A percentile compares a stretch with the other conserved stretches of the same genome.
phyloP scores from a whole-genome alignment of 495 filamentous ascomycete genomes.

The Xylaria bambusicola region DNA sequence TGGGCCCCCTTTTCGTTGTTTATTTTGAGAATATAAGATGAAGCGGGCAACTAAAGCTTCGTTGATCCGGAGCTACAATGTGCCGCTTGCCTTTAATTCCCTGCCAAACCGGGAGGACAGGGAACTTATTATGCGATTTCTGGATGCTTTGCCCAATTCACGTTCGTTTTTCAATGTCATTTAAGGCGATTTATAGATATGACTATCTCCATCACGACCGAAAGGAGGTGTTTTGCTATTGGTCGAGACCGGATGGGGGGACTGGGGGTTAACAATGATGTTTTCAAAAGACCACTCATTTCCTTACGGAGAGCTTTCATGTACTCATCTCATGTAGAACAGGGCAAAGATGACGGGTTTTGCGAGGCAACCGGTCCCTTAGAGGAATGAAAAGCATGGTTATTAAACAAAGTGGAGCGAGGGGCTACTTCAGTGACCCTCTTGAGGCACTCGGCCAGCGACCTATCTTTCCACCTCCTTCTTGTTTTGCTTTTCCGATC shows the following conservation, averaged over 20 bases:
- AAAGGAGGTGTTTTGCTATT: slow-evolving; percentile 17
- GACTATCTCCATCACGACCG: slow-evolving; percentile 19
- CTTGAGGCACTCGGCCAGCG: neutral
- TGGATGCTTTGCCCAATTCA: slow-evolving; percentile 24
- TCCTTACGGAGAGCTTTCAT: slow-evolving; percentile 1
- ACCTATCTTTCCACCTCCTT: slow-evolving; percentile 1
- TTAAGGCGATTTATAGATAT: slow-evolving; percentile 29
- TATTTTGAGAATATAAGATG: slow-evolving; percentile 8
- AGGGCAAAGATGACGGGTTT: slow-evolving; percentile 14
- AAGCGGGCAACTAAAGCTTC: slow-evolving; percentile 6
- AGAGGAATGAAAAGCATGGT: slow-evolving; percentile 12
- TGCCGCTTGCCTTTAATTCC: slow-evolving; percentile 22
- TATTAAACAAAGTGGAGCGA: slow-evolving; percentile 8
- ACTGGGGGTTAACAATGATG: slow-evolving; percentile 19
- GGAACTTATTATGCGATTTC: slow-evolving; percentile 25
- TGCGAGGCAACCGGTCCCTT: slow-evolving; percentile 10
- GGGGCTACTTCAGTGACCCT: slow-evolving; percentile 1
- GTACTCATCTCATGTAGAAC: slow-evolving; percentile 19
- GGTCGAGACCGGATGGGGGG: slow-evolving; percentile 11
- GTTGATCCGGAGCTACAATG: slow-evolving; percentile 8
- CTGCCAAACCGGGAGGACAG: slow-evolving; percentile 20
- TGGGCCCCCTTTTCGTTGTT: slow-evolving; percentile 11
- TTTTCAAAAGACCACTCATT: slow-evolving; percentile 19
- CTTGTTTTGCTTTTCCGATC: slow-evolving; percentile 14
- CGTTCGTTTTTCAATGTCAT: slow-evolving; percentile 26